Evolutionary conservation across 768 basidiomycete species (phyloP).

Genomic region (Galerina marginata): DNA sequence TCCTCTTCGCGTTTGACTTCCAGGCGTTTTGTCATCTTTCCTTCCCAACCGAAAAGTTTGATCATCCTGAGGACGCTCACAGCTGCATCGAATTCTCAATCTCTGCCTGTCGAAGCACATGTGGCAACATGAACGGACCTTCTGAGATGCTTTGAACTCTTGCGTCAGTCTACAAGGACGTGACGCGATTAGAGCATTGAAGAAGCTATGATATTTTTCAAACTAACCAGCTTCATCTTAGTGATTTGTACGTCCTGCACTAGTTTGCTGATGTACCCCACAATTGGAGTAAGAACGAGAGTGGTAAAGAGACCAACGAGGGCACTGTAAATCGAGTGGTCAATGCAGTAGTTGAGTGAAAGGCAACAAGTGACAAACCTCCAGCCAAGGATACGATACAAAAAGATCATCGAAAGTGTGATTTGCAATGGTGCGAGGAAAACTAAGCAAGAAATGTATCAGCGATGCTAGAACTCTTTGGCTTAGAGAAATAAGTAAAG

Average conservation of each 20-base stretch:
- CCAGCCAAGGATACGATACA: constrained; percentile 53
- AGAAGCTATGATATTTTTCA: too few relatives aligned
- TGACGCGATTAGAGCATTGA: neutral
- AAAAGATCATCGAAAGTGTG: constrained; percentile 42
- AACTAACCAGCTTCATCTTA: constrained; percentile 44
- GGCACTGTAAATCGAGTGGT: constrained; percentile 13
- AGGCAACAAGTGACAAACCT: constrained; percentile 32
- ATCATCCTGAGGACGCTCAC: constrained; percentile 68
- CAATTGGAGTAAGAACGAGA: constrained; percentile 58
- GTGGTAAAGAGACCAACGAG: constrained; percentile 54
- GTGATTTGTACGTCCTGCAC: constrained; percentile 52
- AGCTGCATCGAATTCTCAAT: constrained; percentile 35
- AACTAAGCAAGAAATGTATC: constrained; percentile 12
- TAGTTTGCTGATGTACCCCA: constrained; percentile 53
- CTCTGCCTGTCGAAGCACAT: neutral
- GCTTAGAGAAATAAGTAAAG: too few relatives aligned
- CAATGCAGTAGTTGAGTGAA: neutral
- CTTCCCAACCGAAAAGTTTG: constrained; percentile 77
- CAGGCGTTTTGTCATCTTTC: constrained; percentile 58
- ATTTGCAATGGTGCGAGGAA: constrained; percentile 44
- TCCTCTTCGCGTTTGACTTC: constrained; percentile 67
- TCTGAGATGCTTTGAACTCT: constrained; percentile 68
- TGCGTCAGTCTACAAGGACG: constrained; percentile 44
- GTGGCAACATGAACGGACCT: constrained; percentile 35
- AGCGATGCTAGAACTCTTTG: neutral